Percentiles rank a stretch among this genome's conserved stretches.
These are phyloP conservation scores for Spiraea crenata DNA, from an alignment of 331 rosid species.

Conservation along the genomic window DNA sequence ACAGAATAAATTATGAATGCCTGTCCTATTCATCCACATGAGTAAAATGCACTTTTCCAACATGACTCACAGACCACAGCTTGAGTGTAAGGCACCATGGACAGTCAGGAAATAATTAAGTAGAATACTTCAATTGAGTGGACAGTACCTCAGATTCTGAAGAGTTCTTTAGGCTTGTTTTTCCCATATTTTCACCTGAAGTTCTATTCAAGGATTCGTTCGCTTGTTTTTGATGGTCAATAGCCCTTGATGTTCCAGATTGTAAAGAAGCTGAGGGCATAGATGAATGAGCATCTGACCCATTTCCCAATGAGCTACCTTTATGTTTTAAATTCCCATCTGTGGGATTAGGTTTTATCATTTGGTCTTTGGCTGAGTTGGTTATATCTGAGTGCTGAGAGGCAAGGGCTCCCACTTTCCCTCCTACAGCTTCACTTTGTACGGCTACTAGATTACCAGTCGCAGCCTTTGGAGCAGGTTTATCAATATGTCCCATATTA, in stretches of 20 bases:
- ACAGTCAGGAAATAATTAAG: constrained; percentile 9
- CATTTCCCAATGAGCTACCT: constrained; percentile 54
- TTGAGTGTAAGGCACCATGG: constrained; percentile 1
- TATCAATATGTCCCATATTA: constrained; percentile 88
- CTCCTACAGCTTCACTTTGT: constrained; percentile 64
- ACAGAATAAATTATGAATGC: background rate
- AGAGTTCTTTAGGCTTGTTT: constrained; percentile 41
- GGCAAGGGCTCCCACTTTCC: constrained; percentile 37
- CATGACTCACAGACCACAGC: background rate
- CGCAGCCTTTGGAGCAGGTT: constrained; percentile 57
- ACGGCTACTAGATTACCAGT: constrained; percentile 47
- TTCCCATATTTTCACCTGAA: constrained; percentile 56
- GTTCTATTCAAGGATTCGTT: constrained; percentile 61
- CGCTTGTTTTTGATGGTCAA: constrained; percentile 61
- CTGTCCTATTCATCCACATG: background rate
- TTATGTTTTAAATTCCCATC: constrained; percentile 65
- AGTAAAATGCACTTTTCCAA: background rate
- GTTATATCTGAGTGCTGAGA: constrained; percentile 48
- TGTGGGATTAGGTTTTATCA: constrained; percentile 42
- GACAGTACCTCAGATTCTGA: constrained; percentile 68
- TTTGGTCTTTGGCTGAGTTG: constrained; percentile 58
- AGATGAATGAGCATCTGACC: constrained; percentile 65
- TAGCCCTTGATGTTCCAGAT: constrained; percentile 61
- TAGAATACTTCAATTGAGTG: background rate
- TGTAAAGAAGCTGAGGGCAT: constrained; percentile 43